These are phyloP conservation scores for Medicago ruthenica DNA, from an alignment of 306 rosid genomes.

Conservation along the genomic window DNA sequence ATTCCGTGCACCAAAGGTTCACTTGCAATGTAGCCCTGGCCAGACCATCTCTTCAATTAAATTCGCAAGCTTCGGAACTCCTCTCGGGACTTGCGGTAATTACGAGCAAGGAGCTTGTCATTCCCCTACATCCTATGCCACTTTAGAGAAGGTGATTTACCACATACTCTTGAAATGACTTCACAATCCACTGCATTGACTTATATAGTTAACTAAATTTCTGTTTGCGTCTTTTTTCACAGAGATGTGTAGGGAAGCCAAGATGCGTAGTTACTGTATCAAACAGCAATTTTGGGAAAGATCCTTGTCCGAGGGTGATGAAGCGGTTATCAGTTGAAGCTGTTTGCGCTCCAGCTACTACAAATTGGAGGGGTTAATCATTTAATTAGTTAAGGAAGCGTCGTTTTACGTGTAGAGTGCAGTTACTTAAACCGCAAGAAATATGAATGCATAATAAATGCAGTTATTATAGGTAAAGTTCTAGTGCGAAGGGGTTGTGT, in stretches of 20 bases:
- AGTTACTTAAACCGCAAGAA: conserved; percentile 53
- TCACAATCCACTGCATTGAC: conserved; percentile 8
- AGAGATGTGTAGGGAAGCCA: conserved; percentile 67
- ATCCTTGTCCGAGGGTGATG: conserved; percentile 68
- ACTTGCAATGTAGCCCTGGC: conserved; percentile 68
- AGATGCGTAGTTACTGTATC: conserved; percentile 60
- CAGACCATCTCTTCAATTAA: conserved; percentile 69
- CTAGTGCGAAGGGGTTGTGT: conserved; percentile 32
- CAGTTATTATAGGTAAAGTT: conserved; percentile 41
- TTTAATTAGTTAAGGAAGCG: conserved; percentile 36
- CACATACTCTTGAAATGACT: conserved; percentile 13
- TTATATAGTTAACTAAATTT: conserved; percentile 2
- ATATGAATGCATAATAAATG: conserved; percentile 39
- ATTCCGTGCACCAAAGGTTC: conserved; percentile 53
- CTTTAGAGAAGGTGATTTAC: conserved; percentile 65
- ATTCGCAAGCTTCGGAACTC: conserved; percentile 90
- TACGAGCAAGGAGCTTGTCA: conserved; percentile 73
- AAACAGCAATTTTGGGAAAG: conserved; percentile 59
- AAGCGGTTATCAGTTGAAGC: conserved; percentile 75
- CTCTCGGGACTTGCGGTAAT: conserved; percentile 75
- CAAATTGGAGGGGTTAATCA: conserved; percentile 57
- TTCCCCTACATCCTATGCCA: conserved; percentile 58
- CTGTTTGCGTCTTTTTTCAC: conserved; percentile 15
- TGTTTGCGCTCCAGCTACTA: conserved; percentile 50
- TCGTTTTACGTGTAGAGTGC: conserved; percentile 34